Percentiles rank a stretch among this genome's conserved stretches.
Conservation (phyloP, 2,329 filamentous ascomycete genomes). For the Scedosporium apiospermum region DNA sequence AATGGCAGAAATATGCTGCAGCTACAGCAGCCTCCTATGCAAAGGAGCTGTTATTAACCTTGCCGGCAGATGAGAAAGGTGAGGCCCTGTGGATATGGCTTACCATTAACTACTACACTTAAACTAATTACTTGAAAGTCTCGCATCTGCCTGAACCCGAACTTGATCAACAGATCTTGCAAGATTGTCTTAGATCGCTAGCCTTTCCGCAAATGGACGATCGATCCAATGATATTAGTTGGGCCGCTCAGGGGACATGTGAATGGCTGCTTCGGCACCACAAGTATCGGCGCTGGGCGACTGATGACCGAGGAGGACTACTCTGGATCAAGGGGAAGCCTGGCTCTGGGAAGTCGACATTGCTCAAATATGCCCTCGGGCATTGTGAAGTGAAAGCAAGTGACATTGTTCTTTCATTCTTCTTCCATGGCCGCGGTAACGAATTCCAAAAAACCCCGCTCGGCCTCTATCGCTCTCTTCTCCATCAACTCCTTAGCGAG, state of each 20-base stretch:
- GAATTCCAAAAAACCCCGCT: conserved; percentile 20
- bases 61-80: not conserved
- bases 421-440: conserved; percentile 23
- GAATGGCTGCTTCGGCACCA: not conserved
- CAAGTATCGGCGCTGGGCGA: conserved; percentile 12
- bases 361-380: conserved; percentile 24
- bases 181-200: conserved; percentile 19
- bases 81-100: conserved; percentile 7
- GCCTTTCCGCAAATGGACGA: conserved; percentile 19
- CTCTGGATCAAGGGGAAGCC: conserved; percentile 31
- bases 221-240: conserved; percentile 16
- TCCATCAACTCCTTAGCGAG: conserved; percentile 21
- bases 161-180: conserved; percentile 10
- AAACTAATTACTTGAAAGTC: not conserved
- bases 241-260: not conserved
- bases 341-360: conserved; percentile 28
- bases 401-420: conserved; percentile 20
- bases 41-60: not conserved
- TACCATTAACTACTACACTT: not conserved
- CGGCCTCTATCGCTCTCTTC: conserved; percentile 25
- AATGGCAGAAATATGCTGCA: conserved; percentile 15
- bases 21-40: conserved; percentile 13
- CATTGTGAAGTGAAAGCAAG: conserved; percentile 10
- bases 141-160: not conserved
- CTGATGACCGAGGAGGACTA: conserved; percentile 8